phyloP scores from a whole-genome alignment of 768 basidiomycete species.

The Naganishia onofrii region DNA sequence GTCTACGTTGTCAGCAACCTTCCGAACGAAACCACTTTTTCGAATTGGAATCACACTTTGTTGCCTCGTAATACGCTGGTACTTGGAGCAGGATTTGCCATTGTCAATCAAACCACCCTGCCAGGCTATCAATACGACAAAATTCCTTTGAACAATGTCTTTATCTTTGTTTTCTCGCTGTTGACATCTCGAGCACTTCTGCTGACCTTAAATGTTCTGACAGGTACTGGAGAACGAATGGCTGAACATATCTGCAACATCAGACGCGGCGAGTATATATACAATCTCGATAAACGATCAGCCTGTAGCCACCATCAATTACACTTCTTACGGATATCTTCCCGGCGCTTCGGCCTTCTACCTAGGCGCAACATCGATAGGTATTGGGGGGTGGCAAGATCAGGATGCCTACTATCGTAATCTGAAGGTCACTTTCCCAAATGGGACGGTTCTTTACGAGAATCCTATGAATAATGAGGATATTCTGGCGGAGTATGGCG shows the following conservation, averaged over 20 bases:
- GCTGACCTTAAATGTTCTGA: not conserved
- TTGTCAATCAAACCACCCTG: not conserved
- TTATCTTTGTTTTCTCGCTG: too few species aligned
- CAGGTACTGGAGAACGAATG: not conserved
- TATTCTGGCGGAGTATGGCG: not conserved
- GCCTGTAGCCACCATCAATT: not conserved
- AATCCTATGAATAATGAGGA: not conserved
- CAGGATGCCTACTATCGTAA: not conserved
- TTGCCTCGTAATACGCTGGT: not conserved
- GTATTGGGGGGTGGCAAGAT: not conserved
- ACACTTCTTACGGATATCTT: not conserved
- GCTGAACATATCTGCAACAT: not conserved
- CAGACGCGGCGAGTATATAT: not conserved
- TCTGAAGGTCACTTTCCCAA: not conserved
- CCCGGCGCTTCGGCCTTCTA: not conserved
- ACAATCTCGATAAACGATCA: not conserved
- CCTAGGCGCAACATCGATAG: not conserved
- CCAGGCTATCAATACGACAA: not conserved
- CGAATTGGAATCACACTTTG: not conserved
- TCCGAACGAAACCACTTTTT: not conserved
- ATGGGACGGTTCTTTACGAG: not conserved
- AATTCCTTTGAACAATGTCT: not conserved
- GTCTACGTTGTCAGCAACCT: not conserved
- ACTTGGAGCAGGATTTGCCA: not conserved
- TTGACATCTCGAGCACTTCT: too few species aligned